Evolutionary conservation across 306 rosid species (phyloP).

Genomic region (Alnus glutinosa): DNA sequence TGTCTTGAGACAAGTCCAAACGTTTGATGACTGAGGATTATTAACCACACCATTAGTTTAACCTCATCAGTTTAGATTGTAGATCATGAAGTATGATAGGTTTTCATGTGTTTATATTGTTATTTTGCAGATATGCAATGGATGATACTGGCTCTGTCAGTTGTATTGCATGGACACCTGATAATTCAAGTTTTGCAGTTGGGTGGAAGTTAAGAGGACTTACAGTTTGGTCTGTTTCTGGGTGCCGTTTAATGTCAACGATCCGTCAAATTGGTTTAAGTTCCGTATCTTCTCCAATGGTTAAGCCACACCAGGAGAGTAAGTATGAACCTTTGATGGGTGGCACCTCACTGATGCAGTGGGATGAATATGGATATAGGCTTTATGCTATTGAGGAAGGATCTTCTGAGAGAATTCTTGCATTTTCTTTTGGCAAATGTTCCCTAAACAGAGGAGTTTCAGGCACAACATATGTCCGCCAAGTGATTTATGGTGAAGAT

Average conservation of each 20-base stretch:
- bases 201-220: constrained; percentile 98
- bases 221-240: constrained; percentile 96
- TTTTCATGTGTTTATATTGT: neutral
- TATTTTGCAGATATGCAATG: constrained; percentile 77
- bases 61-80: constrained; percentile 10
- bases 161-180: constrained; percentile 98
- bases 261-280: constrained; percentile 89
- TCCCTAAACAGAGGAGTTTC: constrained; percentile 98
- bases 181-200: constrained; percentile 94
- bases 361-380: constrained; percentile 94
- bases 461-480: constrained; percentile 80
- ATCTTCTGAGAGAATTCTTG: constrained; percentile 75
- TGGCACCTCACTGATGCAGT: constrained; percentile 90
- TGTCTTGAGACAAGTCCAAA: neutral
- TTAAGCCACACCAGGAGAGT: constrained; percentile 75
- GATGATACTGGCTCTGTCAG: constrained; percentile 94
- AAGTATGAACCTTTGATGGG: constrained; percentile 86
- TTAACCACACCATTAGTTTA: neutral
- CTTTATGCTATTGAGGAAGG: constrained; percentile 81
- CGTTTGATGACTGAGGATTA: neutral
- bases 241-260: constrained; percentile 97
- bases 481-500: constrained; percentile 91
- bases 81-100: constrained; percentile 22
- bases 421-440: constrained; percentile 95
- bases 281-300: constrained; percentile 81